Evolutionary conservation across 306 rosid species (phyloP).

Genomic region (Prunus padus): DNA sequence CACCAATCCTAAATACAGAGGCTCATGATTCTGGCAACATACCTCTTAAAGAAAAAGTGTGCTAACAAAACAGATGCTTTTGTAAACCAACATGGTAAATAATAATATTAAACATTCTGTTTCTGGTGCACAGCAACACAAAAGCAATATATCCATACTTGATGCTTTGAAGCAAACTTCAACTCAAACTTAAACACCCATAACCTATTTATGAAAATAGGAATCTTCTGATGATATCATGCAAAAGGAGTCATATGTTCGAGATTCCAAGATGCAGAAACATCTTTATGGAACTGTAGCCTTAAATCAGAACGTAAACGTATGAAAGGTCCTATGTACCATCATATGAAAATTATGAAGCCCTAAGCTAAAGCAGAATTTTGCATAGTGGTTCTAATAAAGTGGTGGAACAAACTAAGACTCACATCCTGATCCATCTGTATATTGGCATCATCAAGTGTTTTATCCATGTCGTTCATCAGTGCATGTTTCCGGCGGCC

Average conservation of each 20-base stretch:
- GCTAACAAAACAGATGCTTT: not conserved
- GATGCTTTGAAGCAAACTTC: not conserved
- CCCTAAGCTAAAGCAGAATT: conserved; percentile 3
- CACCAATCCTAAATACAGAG: too few species aligned
- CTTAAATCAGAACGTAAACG: not conserved
- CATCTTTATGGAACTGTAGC: not conserved
- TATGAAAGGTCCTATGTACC: not conserved
- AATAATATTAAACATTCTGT: not conserved
- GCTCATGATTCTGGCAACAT: not conserved
- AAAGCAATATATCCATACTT: not conserved
- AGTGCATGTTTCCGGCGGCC: conserved; percentile 76
- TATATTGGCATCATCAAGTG: conserved; percentile 94
- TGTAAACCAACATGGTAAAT: not conserved
- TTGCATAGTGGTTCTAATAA: not conserved
- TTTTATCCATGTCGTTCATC: conserved; percentile 94
- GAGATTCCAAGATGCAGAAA: not conserved
- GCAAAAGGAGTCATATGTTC: not conserved
- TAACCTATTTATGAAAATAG: not conserved
- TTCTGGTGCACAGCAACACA: not conserved
- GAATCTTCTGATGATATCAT: not conserved
- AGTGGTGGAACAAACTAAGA: conserved; percentile 13
- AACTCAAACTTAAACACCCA: not conserved
- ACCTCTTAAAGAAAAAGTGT: not conserved
- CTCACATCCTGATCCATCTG: conserved; percentile 99
- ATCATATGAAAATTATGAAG: conserved; percentile 3